Percentiles rank a stretch among this genome's conserved stretches.
Conservation (phyloP, 192 early-diverging fungal genomes). For the Rhizophagus prolifer region DNA sequence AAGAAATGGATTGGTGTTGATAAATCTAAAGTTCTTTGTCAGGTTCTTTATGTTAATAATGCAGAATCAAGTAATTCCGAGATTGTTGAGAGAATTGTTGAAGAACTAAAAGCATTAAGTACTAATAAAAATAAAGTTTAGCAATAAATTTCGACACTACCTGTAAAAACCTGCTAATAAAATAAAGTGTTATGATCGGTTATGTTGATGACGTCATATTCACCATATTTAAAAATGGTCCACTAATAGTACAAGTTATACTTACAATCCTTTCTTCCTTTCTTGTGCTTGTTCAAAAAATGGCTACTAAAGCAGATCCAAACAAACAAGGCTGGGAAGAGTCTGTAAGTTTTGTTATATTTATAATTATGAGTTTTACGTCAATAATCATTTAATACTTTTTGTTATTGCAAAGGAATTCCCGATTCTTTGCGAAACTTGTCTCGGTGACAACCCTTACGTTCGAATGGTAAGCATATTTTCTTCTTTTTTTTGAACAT, state of each 20-base stretch:
- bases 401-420: slow-evolving; percentile 53
- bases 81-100: not conserved
- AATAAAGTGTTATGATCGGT: no score
- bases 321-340: slow-evolving; percentile 67
- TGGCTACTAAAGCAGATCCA: slow-evolving; percentile 51
- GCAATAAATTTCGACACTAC: not conserved
- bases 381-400: not conserved
- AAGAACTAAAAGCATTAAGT: not conserved
- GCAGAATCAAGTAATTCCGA: not conserved
- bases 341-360: slow-evolving; percentile 38
- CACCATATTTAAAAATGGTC: no score
- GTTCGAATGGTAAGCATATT: slow-evolving; percentile 84
- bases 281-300: not conserved
- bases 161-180: not conserved
- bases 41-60: not conserved
- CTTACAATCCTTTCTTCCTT: no score
- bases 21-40: not conserved
- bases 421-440: slow-evolving; percentile 94
- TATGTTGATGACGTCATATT: no score
- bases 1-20: not conserved
- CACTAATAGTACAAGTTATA: no score
- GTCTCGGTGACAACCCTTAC: slow-evolving; percentile 96
- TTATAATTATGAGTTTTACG: not conserved
- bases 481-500: not conserved
- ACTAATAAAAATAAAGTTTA: no score